Base-by-base conservation (phyloP, 768 basidiomycete genomes). In the Naganishia kalamii region DNA sequence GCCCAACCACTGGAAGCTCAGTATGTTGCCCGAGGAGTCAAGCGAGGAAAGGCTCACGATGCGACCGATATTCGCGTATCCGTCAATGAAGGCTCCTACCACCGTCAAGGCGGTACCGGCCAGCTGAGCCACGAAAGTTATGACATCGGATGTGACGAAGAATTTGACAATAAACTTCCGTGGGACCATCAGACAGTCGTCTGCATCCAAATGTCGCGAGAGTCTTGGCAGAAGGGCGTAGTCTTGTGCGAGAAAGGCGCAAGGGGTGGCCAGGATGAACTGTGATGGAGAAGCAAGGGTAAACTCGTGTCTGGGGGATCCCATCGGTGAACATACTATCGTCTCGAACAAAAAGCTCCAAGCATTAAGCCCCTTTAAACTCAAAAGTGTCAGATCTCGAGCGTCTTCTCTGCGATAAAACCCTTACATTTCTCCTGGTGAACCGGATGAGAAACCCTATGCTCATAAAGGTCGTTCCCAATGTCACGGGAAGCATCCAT, bases 141-240 rank as follows among this genome's bases (percentile, higher is more conserved):
- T 79, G 47, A 88, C 77, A 71, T 89, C 87, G 11, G 84, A 85
- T 0, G 81, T 78, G 49, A 89, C 80, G 73, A 88, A 89, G 12
- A 84, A 72, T 32, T 81, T 65, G 8, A 85, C 85, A 66, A 88
- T 82, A 21, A 78, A 78, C 21, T 77, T 78, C 5, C 83, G 79
- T 0, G 79, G 77, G 23, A 88, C 74, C 29, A 84, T 70, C 25
- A 88, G 78, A 69, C 84, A 81, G 50, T 81, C 66, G 63, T 81
- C 79, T 37, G 80, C 81, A 11, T 79, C 70, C 6, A 88, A 75
- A 67, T 83, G 80, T 25, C 74, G 79, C 5, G 86, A 84, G 3
- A 89, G 74, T 13, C 83, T 83, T 11, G 86, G 86, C 0, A 88
- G 81, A 21, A 88, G 80, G 62, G 87, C 78, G 70, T 89, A 88